Evolutionary conservation across 83 land plant genomes (phyloP).

Genomic region (Thuja plicata): DNA sequence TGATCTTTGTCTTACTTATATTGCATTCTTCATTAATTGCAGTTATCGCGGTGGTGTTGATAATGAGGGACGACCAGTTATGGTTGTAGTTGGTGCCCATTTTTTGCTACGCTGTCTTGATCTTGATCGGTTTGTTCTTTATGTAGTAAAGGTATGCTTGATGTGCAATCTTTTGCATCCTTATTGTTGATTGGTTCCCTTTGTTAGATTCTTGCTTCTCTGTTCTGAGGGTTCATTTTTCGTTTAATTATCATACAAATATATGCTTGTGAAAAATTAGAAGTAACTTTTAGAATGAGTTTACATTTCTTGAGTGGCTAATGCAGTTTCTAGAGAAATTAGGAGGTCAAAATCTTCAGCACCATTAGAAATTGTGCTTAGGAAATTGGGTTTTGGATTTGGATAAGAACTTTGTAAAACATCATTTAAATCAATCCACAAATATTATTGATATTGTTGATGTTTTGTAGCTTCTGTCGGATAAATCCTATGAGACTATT

Average conservation of each 20-base stretch:
- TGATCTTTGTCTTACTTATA: neutral
- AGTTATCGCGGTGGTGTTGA: conserved; percentile 98
- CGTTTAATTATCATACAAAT: neutral
- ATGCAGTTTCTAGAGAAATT: neutral
- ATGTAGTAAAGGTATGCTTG: conserved; percentile 84
- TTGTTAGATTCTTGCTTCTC: neutral
- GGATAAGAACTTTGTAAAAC: neutral
- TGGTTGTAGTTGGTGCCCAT: conserved; percentile 99
- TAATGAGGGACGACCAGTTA: conserved; percentile 90
- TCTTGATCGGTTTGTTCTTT: conserved; percentile 89
- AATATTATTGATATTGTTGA: neutral
- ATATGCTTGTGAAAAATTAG: neutral
- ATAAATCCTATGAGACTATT: too few relatives aligned
- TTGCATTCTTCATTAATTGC: conserved; percentile 15
- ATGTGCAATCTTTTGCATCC: neutral
- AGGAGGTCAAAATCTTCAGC: neutral
- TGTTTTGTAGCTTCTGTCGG: too few relatives aligned
- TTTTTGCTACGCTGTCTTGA: conserved; percentile 97
- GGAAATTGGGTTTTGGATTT: neutral
- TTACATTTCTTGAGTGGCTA: neutral
- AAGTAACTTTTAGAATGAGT: neutral
- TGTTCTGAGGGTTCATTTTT: neutral
- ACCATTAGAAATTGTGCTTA: neutral
- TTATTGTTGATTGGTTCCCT: conserved; percentile 8
- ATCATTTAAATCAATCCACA: neutral